Percentiles rank a stretch among this genome's conserved stretches.
Evolutionary conservation across 2,329 filamentous ascomycete genomes (phyloP).

Genomic region (Aspergillus texensis): DNA sequence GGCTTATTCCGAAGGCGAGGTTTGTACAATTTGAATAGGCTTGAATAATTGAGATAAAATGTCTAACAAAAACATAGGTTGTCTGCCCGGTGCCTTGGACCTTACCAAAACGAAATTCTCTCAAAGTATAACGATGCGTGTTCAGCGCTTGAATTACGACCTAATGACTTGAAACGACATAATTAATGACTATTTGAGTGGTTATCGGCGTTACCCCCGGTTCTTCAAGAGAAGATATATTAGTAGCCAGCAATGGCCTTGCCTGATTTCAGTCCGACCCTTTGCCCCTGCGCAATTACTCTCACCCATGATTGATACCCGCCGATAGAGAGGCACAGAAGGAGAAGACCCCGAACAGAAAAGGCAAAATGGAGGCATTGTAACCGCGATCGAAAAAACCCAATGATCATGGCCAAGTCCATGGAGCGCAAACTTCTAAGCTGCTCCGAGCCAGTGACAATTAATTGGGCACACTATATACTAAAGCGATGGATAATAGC

Average conservation of each 20-base stretch:
- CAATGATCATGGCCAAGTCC: conserved; percentile 46
- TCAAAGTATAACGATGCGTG: conserved; percentile 18
- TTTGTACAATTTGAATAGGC: conserved; percentile 49
- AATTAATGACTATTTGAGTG: neutral
- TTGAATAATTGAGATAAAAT: no score
- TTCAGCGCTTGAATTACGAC: conserved; percentile 8
- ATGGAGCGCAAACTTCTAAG: conserved; percentile 41
- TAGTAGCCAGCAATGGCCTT: neutral
- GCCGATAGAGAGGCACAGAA: conserved; percentile 13
- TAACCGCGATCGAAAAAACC: conserved; percentile 51
- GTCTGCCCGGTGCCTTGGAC: conserved; percentile 73
- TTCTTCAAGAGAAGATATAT: neutral
- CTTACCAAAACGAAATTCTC: conserved; percentile 51
- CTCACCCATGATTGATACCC: conserved; percentile 27
- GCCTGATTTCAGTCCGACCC: conserved; percentile 9
- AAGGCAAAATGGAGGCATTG: conserved; percentile 47
- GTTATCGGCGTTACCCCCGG: neutral
- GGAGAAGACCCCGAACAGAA: neutral
- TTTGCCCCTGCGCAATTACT: conserved; percentile 9
- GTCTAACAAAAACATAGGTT: conserved; percentile 50
- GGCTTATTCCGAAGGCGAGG: conserved; percentile 97
- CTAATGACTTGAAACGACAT: conserved; percentile 2
- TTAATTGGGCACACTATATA: neutral
- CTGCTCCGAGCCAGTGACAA: neutral
- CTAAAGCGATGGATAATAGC: neutral